phyloP scores from a whole-genome alignment of 805 yeast species.

The Kodamaea fukazawae region DNA sequence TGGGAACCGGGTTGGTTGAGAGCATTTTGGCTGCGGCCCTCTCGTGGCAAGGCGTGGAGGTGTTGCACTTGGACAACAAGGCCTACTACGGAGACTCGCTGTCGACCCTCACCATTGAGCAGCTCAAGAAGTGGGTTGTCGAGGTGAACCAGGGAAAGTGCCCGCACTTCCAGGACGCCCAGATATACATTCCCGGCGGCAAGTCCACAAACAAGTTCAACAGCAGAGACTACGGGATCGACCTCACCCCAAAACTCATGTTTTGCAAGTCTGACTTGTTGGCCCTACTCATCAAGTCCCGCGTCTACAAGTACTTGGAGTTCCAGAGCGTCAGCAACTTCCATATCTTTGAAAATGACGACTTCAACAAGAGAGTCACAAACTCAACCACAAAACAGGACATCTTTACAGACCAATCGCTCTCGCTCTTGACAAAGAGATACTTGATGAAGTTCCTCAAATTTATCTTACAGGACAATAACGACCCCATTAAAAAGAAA shows the following conservation, averaged over 20 bases:
- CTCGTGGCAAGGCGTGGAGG: constrained; percentile 98
- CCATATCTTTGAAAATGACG: constrained; percentile 92
- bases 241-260: constrained; percentile 79
- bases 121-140: constrained; percentile 77
- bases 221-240: constrained; percentile 81
- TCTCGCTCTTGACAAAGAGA: constrained; percentile 74
- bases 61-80: constrained; percentile 83
- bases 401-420: constrained; percentile 83
- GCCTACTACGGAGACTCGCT: constrained; percentile 85
- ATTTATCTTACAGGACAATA: constrained; percentile 60
- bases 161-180: constrained; percentile 63
- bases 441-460: constrained; percentile 87
- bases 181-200: constrained; percentile 68
- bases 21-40: constrained; percentile 88
- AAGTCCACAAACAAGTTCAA: constrained; percentile 49
- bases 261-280: constrained; percentile 90
- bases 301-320: constrained; percentile 89
- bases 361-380: constrained; percentile 74
- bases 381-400: constrained; percentile 77
- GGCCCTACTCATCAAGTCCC: constrained; percentile 71
- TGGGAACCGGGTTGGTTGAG: constrained; percentile 91
- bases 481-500: constrained; percentile 59
- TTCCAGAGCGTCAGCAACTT: constrained; percentile 85
- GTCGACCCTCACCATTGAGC: constrained; percentile 85
- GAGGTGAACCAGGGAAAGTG: constrained; percentile 53